Evolutionary conservation across 2,329 filamentous ascomycete species (phyloP), one percentile per base, ranked within the genome.

Genomic region (Boeremia exigua): DNA sequence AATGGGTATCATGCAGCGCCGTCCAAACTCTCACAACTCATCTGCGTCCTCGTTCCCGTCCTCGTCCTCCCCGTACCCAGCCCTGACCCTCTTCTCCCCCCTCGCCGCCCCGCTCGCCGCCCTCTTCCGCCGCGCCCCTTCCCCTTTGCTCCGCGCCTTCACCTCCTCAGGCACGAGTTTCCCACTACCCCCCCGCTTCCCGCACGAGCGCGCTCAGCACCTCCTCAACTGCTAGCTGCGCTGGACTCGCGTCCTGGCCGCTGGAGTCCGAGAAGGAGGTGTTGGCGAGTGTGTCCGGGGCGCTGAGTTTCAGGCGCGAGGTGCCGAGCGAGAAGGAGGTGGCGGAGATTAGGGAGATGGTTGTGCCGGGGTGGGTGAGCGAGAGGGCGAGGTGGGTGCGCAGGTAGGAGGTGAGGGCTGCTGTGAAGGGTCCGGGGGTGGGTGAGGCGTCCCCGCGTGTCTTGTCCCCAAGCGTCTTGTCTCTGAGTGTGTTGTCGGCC

Each of bases 331-430:
- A 71, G 63, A 81, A 79, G 33, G 73, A 73, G 32, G 70, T 72
- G 65, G 78, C 80, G 11, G 19, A 23, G 19, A 23, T 23, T 23
- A 23, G 19, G 19, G 3, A 3, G 19, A 23, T 23, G 19, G 19
- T 23, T 2, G 19, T 23, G 19, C 19, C 19, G 15, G 74, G 67
- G 54, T 80, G 72, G 8, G 62, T 62, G 7, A 80, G 54, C 53
- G 76, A 68, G 29, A 81, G 63, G 7, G 78, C 77, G 38, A 80
- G 64, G 64, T 81, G 78, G 6, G 65, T 62, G 32, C 70, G 65
- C 8, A 78, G 62, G 55, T 80, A 80, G 25, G 43, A 45, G 2
- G 68, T 58, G 5, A 81, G 60, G 4, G 79, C 77, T 23, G 71
- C 53, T 19, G 75, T 77, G 59, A 81, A 79, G 4, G 78, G 69